phyloP scores from a whole-genome alignment of 768 basidiomycete species.

The Myochromella boudieri region DNA sequence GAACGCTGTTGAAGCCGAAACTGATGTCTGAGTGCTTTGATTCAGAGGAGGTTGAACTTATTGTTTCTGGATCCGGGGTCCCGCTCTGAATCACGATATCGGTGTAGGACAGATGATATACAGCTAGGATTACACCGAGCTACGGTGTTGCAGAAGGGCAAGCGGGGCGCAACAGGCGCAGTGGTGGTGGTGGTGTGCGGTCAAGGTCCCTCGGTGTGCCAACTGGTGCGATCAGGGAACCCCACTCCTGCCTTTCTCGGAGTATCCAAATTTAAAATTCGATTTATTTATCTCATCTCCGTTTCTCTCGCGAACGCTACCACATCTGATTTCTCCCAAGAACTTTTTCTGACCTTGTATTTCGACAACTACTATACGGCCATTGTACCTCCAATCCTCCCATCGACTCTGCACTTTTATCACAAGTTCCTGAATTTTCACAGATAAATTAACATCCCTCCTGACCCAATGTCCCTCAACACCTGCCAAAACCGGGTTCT shows the following conservation, averaged over 20 bases:
- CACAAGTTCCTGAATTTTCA: background rate
- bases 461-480: conserved; percentile 4
- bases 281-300: conserved; percentile 34
- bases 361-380: no score
- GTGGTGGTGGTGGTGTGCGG: conserved; percentile 21
- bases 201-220: conserved; percentile 16
- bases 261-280: conserved; percentile 16
- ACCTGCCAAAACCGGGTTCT: background rate
- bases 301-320: conserved; percentile 25
- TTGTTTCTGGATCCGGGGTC: conserved; percentile 13
- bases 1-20: conserved; percentile 19
- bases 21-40: conserved; percentile 23
- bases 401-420: background rate
- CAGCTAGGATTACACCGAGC: background rate
- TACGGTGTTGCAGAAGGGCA: background rate
- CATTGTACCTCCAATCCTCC: background rate
- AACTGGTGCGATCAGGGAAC: conserved; percentile 21
- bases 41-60: conserved; percentile 17
- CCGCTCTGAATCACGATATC: background rate
- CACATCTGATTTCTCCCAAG: background rate
- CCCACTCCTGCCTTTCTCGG: conserved; percentile 19
- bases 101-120: background rate
- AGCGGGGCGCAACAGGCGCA: conserved; percentile 6
- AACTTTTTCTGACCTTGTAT: background rate
- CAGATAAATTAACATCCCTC: background rate